Evolutionary conservation across 2,329 filamentous ascomycete genomes (phyloP), one percentile per base, ranked within the genome.

Genomic region (Arachnomyces sp.): DNA sequence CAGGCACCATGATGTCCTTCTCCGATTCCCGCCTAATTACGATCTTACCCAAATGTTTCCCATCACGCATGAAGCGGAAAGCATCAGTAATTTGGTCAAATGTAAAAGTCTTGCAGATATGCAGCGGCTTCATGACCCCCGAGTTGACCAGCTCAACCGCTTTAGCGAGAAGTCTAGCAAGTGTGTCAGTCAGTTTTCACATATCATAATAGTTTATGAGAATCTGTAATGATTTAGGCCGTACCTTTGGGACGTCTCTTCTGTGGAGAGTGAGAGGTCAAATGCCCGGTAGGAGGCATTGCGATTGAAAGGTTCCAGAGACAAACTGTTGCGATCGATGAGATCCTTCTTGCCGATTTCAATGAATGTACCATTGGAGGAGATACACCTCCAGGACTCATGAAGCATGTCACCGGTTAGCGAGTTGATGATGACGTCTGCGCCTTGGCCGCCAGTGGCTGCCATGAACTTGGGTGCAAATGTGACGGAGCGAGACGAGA

Each of bases 41-140:
- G 2, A 66, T 47, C 44, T 66, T 66, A 8, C 65, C 63, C 2
- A 62, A 54, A 36, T 65, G 61, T 13, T 33, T 33, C 0, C 60
- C 62, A 4, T 47, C 34, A 8, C 56, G 55, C 34, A 66, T 56
- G 39, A 47, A 53, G 2, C 45, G 33, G 12, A 66, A 46, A 0
- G 60, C 62, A 0, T 45, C 44, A 1, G 33, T 7, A 1, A 61
- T 36, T 1, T 56, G 31, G 5, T 49, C 43, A 28, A 60, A 60
- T 0, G 45, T 38, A 16, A 50, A 61, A 2, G 34, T 39, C 3
- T 47, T 51, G 14, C 59, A 28, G 8, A 36, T 34, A 9, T n/a
- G 14, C n/a, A 42, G 38, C 4, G 40, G 40, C 11, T 17, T 7
- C 14, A 39, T 32, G 9, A 17, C 32, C n/a, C 29, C 36, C 17